A percentile compares a stretch with the other conserved stretches of the same genome.
Conservation (phyloP, 306 rosid genomes). For the Quercus wislizeni region DNA sequence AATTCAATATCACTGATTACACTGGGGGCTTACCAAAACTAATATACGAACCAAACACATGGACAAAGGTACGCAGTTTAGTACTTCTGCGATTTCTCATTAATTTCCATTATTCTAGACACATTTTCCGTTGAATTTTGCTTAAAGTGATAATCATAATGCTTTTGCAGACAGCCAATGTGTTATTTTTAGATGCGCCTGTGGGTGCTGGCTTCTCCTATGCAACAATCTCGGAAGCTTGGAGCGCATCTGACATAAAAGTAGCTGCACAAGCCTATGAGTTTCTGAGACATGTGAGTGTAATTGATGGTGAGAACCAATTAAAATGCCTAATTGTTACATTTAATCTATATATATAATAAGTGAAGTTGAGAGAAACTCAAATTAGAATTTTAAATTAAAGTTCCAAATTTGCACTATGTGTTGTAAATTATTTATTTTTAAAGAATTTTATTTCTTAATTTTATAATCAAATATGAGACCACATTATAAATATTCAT, state of each 20-base stretch:
- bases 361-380: too few species aligned
- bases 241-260: conserved; percentile 17
- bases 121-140: too few species aligned
- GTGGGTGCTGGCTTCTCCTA: conserved; percentile 25
- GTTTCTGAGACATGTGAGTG: conserved; percentile 15
- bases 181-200: conserved; percentile 19
- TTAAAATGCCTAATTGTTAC: too few species aligned
- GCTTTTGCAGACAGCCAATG: conserved; percentile 13
- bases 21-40: conserved; percentile 16
- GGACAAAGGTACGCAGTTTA: background rate
- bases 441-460: too few species aligned
- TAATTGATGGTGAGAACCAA: background rate
- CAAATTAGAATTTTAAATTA: too few species aligned
- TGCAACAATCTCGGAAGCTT: background rate
- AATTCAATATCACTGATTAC: conserved; percentile 5
- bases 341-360: too few species aligned
- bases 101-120: too few species aligned
- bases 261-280: conserved; percentile 1
- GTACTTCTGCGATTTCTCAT: too few species aligned
- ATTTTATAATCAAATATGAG: too few species aligned
- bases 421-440: too few species aligned
- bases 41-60: conserved; percentile 3
- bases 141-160: background rate
- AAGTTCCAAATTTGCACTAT: too few species aligned
- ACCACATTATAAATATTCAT: too few species aligned